Conservation (phyloP, 768 basidiomycete species). For the Pulveroboletus sp. region DNA sequence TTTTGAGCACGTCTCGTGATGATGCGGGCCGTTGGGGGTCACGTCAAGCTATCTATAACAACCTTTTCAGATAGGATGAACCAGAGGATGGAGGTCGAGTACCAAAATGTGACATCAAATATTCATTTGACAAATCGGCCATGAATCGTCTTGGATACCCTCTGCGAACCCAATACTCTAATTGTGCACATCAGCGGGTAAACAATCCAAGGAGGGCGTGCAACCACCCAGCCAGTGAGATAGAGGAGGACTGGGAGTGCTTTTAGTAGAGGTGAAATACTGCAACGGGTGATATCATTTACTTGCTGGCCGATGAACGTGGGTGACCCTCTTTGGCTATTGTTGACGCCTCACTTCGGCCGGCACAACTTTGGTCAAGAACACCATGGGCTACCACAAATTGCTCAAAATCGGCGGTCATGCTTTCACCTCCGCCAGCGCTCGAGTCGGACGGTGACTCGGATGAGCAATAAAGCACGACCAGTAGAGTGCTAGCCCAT, state of each 20-base stretch:
- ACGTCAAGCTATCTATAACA: conserved; percentile 47
- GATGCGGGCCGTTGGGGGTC: conserved; percentile 28
- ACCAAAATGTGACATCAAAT: conserved; percentile 59
- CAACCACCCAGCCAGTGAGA: conserved; percentile 21
- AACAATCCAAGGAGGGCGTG: conserved; percentile 25
- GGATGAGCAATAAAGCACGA: neutral
- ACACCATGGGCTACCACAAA: no score
- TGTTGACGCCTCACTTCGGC: conserved; percentile 10
- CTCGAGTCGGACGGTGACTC: neutral
- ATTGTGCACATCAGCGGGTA: conserved; percentile 35
- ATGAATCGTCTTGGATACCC: conserved; percentile 56
- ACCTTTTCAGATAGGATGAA: conserved; percentile 32
- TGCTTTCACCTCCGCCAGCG: no score
- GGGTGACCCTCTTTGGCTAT: conserved; percentile 15
- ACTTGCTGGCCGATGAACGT: conserved; percentile 13
- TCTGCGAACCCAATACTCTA: conserved; percentile 43
- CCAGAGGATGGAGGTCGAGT: conserved; percentile 31
- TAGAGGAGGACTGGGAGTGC: conserved; percentile 6
- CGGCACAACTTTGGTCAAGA: conserved; percentile 10
- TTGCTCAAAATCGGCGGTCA: no score
- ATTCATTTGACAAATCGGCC: conserved; percentile 47
- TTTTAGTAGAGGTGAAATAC: neutral
- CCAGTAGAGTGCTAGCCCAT: neutral
- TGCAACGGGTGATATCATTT: conserved; percentile 4
- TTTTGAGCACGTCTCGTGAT: conserved; percentile 44